A percentile compares a stretch with the other conserved stretches of the same genome.
Evolutionary conservation across 129 eudicot species (phyloP).

Genomic region (Helianthus tuberosus): DNA sequence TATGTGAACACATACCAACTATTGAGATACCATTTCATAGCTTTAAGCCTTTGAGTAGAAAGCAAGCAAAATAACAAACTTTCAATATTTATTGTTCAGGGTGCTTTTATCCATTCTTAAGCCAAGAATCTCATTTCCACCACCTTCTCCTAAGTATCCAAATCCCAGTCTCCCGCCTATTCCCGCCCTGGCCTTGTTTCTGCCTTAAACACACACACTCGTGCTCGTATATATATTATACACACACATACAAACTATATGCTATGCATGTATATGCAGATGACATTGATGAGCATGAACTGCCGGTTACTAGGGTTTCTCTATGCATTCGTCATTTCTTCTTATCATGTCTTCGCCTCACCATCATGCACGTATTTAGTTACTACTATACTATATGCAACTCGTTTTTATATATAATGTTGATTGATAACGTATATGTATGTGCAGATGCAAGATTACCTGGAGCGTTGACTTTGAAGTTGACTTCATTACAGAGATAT

Average conservation of each 20-base stretch:
- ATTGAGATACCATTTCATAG: background rate
- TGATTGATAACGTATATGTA: constrained; percentile 17
- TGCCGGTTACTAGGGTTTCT: constrained; percentile 21
- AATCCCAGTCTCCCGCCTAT: constrained; percentile 22
- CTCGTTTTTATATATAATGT: background rate
- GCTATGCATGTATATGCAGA: constrained; percentile 6
- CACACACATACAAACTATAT: background rate
- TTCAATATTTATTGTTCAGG: constrained; percentile 15
- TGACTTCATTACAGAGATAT: constrained; percentile 34
- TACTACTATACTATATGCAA: background rate
- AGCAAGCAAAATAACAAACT: constrained; percentile 49
- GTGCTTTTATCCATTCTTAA: constrained; percentile 43
- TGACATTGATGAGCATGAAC: constrained; percentile 21
- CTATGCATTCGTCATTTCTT: constrained; percentile 15
- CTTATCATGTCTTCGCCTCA: constrained; percentile 15
- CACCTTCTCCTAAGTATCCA: constrained; percentile 23
- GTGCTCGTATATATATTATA: background rate
- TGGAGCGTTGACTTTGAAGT: constrained; percentile 33
- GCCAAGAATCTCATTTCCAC: constrained; percentile 47
- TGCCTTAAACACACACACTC: background rate
- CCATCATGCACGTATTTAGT: constrained; percentile 15
- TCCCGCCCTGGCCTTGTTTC: constrained; percentile 18
- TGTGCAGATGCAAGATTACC: constrained; percentile 53
- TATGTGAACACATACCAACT: background rate
- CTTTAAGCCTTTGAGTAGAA: constrained; percentile 56